Conservation (phyloP, 345 rosid genomes). For the Odontarrhena argentea region DNA sequence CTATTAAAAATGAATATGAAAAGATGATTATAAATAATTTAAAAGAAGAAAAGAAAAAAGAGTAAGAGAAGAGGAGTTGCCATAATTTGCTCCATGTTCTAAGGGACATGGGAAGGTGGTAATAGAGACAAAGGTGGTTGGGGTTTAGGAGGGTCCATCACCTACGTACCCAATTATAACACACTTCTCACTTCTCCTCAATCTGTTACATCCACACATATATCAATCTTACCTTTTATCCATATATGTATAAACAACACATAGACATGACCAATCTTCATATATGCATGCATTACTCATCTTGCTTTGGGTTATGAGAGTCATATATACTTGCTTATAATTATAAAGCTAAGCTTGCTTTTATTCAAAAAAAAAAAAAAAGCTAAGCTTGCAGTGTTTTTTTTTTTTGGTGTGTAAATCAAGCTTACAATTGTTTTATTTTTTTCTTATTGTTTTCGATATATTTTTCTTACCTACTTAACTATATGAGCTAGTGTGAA, state of each 20-base stretch:
- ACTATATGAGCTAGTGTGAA: background rate
- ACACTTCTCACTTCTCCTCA: conserved; percentile 12
- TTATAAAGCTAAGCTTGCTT: background rate
- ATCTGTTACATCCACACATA: conserved; percentile 24
- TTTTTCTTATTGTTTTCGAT: too few species aligned
- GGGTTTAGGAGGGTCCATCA: conserved; percentile 39
- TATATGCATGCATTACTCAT: conserved; percentile 13
- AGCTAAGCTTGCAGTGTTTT: too few species aligned
- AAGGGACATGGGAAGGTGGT: conserved; percentile 45
- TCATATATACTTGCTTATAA: too few species aligned
- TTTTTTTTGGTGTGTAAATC: too few species aligned
- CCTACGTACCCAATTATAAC: conserved; percentile 36
- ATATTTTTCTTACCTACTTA: too few species aligned
- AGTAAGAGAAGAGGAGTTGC: conserved; percentile 25
- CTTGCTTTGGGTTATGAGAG: background rate
- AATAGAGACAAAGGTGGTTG: conserved; percentile 43
- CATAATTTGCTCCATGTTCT: conserved; percentile 49
- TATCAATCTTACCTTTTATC: conserved; percentile 12
- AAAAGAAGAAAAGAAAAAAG: background rate
- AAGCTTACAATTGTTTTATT: too few species aligned
- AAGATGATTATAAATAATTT: background rate
- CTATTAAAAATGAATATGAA: background rate
- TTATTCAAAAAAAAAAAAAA: background rate
- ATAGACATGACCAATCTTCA: background rate
- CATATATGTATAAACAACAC: conserved; percentile 16